Evolutionary conservation across 805 yeast species (phyloP), one percentile per base, ranked within the genome.

Genomic region (Teunomyces stri): DNA sequence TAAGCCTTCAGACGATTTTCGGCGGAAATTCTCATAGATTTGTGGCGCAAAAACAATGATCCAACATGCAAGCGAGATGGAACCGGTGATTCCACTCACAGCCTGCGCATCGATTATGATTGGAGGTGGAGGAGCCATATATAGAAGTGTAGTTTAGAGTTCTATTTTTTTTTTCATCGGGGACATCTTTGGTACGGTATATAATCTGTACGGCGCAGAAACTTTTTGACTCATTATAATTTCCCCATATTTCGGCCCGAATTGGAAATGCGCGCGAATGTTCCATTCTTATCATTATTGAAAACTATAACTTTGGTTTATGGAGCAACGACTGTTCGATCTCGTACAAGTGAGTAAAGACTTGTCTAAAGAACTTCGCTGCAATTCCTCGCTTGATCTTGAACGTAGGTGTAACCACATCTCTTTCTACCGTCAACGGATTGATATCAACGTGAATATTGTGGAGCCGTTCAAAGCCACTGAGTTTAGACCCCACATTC

Each of bases 21-120:
- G 73, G 51, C 78, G 76, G 60, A 88, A 90, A 55, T 91, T 92
- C 62, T 94, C 97, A 65, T 89, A 91, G 39, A 94, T 86, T 63
- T 92, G 98, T 9, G 98, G 98, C 33, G 96, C 95, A 74, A 94
- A 92, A 13, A 92, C 99, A 42, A 94, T 91, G 50, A 94, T 85
- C 99, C 99, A 92, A 65, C 97, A 94, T 12, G 97, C 96, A 41
- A 92, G 80, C 15, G 98, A 92, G 30, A 94, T 89, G 10, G 96
- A 89, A 50, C 86, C 88, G 15, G 87, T 82, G 47, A 87, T 85
- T 5, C 92, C 94, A 59, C 89, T 82, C 15, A 87, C 81, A 13
- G 87, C 87, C 53, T 81, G 80, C 13, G 88, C 82, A 53, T 81
- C 85, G 46, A 84, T 70, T 25, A 78, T 76, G 20, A 84, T 75